These are phyloP conservation scores for Phialocephala subalpina DNA, from an alignment of 2,329 filamentous ascomycete genomes.

Conservation along the genomic window DNA sequence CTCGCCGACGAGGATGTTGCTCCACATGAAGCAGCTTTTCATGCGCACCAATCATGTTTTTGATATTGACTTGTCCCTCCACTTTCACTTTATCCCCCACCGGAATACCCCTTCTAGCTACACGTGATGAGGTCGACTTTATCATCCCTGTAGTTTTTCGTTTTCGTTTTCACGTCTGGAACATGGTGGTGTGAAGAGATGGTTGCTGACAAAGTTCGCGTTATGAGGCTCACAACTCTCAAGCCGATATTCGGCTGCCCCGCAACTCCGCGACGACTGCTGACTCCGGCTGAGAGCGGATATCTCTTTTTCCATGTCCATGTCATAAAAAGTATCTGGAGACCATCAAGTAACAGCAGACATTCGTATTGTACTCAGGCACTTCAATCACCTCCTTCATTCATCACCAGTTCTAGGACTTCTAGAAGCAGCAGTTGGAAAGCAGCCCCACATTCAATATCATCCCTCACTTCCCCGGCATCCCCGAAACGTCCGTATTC, in stretches of 20 bases:
- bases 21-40: conserved; percentile 14
- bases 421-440: neutral
- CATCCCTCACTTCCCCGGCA: neutral
- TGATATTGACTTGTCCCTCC: neutral
- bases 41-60: conserved; percentile 27
- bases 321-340: neutral
- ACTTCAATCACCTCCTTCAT: conserved; percentile 1
- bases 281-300: neutral
- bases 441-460: conserved; percentile 1
- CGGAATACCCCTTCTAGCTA: neutral
- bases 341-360: neutral
- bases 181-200: no score
- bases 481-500: no score
- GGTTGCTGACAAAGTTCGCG: conserved; percentile 10
- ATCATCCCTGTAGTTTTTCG: neutral
- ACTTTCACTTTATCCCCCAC: neutral
- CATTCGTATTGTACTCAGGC: neutral
- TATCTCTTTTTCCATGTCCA: neutral
- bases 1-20: conserved; percentile 11
- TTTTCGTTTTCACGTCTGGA: neutral
- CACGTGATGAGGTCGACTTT: neutral
- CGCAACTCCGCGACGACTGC: neutral
- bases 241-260: conserved; percentile 9
- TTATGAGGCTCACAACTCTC: neutral
- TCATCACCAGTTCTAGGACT: neutral